A percentile compares a stretch with the other conserved stretches of the same genome.
Conservation (phyloP, 192 early-diverging fungal species). For the Backusella morwellensis region DNA sequence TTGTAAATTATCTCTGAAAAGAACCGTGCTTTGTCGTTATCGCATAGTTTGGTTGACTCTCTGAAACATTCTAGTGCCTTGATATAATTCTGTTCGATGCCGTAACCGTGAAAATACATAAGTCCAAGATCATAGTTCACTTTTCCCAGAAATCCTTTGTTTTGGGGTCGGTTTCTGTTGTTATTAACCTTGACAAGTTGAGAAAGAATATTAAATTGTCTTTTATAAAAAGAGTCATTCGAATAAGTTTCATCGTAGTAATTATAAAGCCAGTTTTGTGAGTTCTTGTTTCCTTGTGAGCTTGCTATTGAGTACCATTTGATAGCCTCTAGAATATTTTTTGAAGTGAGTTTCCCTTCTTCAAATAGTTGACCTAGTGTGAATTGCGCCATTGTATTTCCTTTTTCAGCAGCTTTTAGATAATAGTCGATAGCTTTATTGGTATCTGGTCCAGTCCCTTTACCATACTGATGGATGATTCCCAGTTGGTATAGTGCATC, state of each 20-base stretch:
- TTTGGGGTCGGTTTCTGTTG: background rate
- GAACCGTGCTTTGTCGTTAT: background rate
- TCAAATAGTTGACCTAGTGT: too few relatives aligned
- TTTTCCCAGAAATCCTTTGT: background rate
- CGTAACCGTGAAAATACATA: background rate
- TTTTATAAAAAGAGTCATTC: background rate
- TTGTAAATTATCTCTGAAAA: background rate
- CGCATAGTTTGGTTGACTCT: background rate
- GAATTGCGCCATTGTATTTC: too few relatives aligned
- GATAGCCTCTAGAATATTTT: background rate
- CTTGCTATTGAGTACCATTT: background rate
- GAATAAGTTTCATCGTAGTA: background rate
- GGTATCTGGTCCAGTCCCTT: background rate
- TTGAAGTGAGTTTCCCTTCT: too few relatives aligned
- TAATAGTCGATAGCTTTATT: background rate
- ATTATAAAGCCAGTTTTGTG: background rate
- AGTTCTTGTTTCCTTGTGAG: background rate
- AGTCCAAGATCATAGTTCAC: background rate
- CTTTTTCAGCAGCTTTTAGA: background rate
- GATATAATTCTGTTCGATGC: background rate
- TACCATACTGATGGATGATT: background rate
- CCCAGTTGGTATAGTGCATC: background rate
- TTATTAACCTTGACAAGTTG: accelerated
- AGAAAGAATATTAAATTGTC: background rate
- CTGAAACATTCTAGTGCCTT: background rate